phyloP scores from a whole-genome alignment of 2,329 filamentous ascomycete species.

The Phymatotrichopsis omnivora region DNA sequence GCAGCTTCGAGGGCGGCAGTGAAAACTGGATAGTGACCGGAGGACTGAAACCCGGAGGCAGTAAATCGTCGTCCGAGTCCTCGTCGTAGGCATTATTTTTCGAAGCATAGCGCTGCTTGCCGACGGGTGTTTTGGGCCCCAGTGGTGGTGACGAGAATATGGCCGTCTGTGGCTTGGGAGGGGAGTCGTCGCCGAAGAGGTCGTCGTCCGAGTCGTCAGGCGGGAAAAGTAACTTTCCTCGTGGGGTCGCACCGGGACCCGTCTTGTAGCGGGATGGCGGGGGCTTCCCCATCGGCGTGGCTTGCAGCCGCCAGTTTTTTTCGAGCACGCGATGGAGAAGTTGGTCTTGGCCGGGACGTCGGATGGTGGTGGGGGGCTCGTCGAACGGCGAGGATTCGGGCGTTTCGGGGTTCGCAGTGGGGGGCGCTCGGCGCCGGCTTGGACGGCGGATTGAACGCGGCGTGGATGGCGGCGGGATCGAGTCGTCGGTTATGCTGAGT shows the following conservation, averaged over 20 bases:
- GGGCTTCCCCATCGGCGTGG: conserved; percentile 58
- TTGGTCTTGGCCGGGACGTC: conserved; percentile 49
- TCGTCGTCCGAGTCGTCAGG: conserved; percentile 33
- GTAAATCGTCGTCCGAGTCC: conserved; percentile 49
- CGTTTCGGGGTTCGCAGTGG: conserved; percentile 19
- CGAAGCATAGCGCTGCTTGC: conserved; percentile 52
- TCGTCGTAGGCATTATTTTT: conserved; percentile 62
- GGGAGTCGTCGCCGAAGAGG: conserved; percentile 44
- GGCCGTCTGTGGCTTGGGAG: conserved; percentile 35
- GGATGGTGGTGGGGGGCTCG: conserved; percentile 32
- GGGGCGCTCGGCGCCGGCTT: conserved; percentile 16
- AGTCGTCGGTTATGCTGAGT: conserved; percentile 32
- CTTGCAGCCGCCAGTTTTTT: conserved; percentile 88
- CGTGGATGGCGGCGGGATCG: conserved; percentile 30
- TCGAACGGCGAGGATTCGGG: conserved; percentile 41
- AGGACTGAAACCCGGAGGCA: conserved; percentile 62
- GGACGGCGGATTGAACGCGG: conserved; percentile 30
- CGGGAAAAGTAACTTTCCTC: conserved; percentile 2
- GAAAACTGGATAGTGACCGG: conserved; percentile 90
- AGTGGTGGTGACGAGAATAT: conserved; percentile 17
- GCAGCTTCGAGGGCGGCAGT: conserved; percentile 61
- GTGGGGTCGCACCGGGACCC: conserved; percentile 12
- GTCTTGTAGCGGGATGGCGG: conserved; percentile 28
- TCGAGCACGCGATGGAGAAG: conserved; percentile 86
- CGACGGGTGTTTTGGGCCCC: conserved; percentile 13